phyloP scores from a whole-genome alignment of 192 early-diverging fungal genomes.

The Linnemannia zychae region DNA sequence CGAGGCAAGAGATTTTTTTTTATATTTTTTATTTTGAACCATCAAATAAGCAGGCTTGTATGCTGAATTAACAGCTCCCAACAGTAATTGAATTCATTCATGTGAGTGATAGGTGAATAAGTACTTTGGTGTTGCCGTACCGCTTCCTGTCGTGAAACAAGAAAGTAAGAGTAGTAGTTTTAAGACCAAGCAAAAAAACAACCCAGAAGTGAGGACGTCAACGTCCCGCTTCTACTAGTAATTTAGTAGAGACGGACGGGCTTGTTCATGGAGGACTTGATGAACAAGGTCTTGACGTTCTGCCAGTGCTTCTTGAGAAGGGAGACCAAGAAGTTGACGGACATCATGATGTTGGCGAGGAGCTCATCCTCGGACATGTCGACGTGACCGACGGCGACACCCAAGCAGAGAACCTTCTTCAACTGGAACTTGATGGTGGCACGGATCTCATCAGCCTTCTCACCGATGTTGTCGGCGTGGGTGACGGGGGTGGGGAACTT shows the following conservation, averaged over 20 bases:
- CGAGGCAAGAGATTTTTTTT: conserved; percentile 15
- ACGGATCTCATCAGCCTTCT: conserved; percentile 93
- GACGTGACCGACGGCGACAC: conserved; percentile 96
- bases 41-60: conserved; percentile 61
- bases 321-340: conserved; percentile 98
- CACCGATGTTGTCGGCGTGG: conserved; percentile 87
- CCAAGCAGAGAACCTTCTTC: conserved; percentile 98
- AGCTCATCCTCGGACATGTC: conserved; percentile 96
- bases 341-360: conserved; percentile 96
- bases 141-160: not conserved
- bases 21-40: conserved; percentile 57
- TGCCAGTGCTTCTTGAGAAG: conserved; percentile 99
- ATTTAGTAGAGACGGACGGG: conserved; percentile 89
- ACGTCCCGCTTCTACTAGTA: not conserved
- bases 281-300: conserved; percentile 97
- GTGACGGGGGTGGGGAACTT: conserved; percentile 98
- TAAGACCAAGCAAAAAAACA: conserved; percentile 21
- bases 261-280: conserved; percentile 98
- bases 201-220: conserved; percentile 6
- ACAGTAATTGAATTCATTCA: conserved; percentile 54
- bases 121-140: conserved; percentile 59
- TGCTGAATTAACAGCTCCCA: conserved; percentile 60
- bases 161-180: conserved; percentile 13
- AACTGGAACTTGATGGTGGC: conserved; percentile 99
- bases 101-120: conserved; percentile 41